Base-by-base conservation (phyloP, 768 basidiomycete species). In the Lactarius hatsudake region DNA sequence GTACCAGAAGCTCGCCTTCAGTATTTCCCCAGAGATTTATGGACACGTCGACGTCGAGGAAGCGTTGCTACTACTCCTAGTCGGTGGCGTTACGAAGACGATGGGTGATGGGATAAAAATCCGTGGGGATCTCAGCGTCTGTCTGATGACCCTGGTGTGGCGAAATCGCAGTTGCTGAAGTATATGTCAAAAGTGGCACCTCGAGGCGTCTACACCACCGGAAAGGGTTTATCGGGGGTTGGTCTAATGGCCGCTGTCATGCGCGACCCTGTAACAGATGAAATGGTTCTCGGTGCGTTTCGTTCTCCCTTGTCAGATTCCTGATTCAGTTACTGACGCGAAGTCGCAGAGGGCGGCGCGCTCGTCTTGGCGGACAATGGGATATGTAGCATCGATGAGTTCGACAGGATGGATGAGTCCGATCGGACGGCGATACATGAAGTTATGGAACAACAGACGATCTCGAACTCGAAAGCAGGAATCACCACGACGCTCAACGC, bases 391-490 rank as follows among this genome's bases (percentile, higher is more conserved):
- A 99, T 99, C 69, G 97, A 99, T 72, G 97, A 99, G 76, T 99
- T 98, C 75, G 97, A 99, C 81, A 98, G 98, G 77, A 99, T 99
- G 97, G 97, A 98, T 71, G 96, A 99, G 79, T 77, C 93, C 0
- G 96, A 98, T 76, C 84, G 97, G 71, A 98, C 97, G 2, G 94
- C 96, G 18, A 98, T 99, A 69, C 97, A 99, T 80, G 28, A 99
- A 83, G 97, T 99, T 68, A 99, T 99, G 97, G 96, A 98, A 79
- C 97, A 98, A 77, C 97, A 99, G 79, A 98, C 97, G 0, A 98
- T 99, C 64, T 98, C 96, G 3, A 99, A 98, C 69, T 97, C 97
- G 55, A 99, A 99, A 78, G 97, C 97, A 5, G 97, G 97, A 28
- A 99, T 98, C 75, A 96, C 96, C 9, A 99, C 97, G 9, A 98